Evolutionary conservation across 148 eudicot genomes (phyloP).

Genomic region (Rhododendron vialii): DNA sequence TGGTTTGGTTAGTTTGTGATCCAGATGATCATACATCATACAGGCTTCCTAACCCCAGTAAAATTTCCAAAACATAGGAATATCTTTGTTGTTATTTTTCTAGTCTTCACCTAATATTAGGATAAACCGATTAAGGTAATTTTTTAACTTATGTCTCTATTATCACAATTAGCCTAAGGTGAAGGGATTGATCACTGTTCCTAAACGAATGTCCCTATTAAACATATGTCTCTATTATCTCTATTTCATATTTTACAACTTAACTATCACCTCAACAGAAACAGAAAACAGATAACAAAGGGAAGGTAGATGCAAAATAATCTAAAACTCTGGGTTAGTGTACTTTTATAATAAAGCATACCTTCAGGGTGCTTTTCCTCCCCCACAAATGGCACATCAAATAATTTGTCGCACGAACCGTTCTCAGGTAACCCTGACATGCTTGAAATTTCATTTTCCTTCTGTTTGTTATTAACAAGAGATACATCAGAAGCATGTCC

Average conservation of each 20-base stretch:
- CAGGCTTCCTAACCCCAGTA: not conserved
- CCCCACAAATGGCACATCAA: slow-evolving; percentile 64
- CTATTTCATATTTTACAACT: not conserved
- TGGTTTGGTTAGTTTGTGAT: not conserved
- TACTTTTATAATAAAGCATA: slow-evolving; percentile 20
- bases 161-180: not conserved
- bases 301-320: not conserved
- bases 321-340: not conserved
- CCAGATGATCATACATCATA: not conserved
- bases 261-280: not conserved
- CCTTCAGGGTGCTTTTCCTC: slow-evolving; percentile 50
- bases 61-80: not conserved
- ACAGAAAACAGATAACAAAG: not conserved
- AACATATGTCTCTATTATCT: not conserved
- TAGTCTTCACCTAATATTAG: not conserved
- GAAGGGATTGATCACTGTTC: not conserved
- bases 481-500: slow-evolving; percentile 19
- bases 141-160: not conserved
- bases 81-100: not conserved
- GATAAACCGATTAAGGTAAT: too few relatives aligned
- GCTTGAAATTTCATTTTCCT: slow-evolving; percentile 41
- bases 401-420: slow-evolving; percentile 34
- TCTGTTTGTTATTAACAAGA: slow-evolving; percentile 22
- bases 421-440: slow-evolving; percentile 26
- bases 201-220: too few relatives aligned